Base-by-base conservation (phyloP, 2,329 filamentous ascomycete genomes). In the Achaetomium macrosporum region DNA sequence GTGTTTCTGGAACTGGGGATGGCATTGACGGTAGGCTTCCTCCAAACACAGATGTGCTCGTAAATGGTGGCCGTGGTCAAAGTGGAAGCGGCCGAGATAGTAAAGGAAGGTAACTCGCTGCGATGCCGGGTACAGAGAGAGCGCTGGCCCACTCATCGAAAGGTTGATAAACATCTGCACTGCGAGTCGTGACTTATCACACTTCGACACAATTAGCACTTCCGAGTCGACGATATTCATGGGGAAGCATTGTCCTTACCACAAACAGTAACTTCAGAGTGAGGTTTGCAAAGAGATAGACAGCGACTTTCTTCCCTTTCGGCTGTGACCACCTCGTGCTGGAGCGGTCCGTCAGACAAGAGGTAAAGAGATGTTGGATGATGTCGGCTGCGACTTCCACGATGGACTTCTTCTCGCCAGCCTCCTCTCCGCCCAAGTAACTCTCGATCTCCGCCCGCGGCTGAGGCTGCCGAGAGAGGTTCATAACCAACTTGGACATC, bases 71-170 rank as follows among this genome's bases (percentile, higher is more conserved):
- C 84, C 87, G 67, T 89, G 91, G 58, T 88, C 83, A 67, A 95
- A 90, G 64, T 91, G 83, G 70, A 92, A 96, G 54, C 90, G 85
- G 16, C 92, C 92, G 6, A 97, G 84, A 66, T 96, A 96, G 72
- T 96, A 96, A 13, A 97, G 83, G 63, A 91, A 97, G 3, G 90
- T 95, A 47, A 96, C 90, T 45, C 90, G 83, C 66, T 97, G 88
- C 6, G 87, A 81, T 19, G 88, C 89, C 2, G 91, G 90, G 64
- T 95, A 97, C 47, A 88, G 80, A 1, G 81, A 77, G 12, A 97
- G 73, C 0, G 90, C 88, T 1, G 90, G 90, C 0, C 88, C 91
- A 59, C 88, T 87, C 52, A 87, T 84, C 46, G 84, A 85, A 58
- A 96, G 92, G 65, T 93, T 95, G 59, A 84, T 85, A 66, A 96